phyloP scores from a whole-genome alignment of 495 filamentous ascomycete species.

The Penicillium cinerascens region DNA sequence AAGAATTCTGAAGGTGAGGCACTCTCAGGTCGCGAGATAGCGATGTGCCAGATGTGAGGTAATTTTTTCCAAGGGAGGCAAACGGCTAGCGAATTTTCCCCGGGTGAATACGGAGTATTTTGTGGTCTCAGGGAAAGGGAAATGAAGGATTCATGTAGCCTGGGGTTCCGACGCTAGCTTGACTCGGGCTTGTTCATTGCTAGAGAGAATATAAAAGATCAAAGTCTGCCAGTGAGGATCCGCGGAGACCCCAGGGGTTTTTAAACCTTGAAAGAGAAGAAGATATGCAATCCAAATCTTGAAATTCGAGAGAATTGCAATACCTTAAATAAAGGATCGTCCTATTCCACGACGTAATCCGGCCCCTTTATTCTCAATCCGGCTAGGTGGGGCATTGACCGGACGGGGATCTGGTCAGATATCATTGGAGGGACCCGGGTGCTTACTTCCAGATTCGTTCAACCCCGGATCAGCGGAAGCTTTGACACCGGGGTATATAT shows the following conservation, averaged over 20 bases:
- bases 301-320: not conserved
- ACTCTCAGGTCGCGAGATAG: no score
- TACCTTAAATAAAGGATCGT: not conserved
- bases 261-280: not conserved
- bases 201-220: not conserved
- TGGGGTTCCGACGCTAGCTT: not conserved
- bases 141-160: not conserved
- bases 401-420: not conserved
- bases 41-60: not conserved
- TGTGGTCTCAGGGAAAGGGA: not conserved
- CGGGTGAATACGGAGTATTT: not conserved
- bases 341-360: conserved; percentile 5
- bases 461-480: not conserved
- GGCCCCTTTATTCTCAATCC: conserved; percentile 18
- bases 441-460: not conserved
- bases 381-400: conserved; percentile 5
- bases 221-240: not conserved
- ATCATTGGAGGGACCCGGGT: not conserved
- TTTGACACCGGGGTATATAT: not conserved
- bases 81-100: not conserved
- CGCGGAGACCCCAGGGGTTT: no score
- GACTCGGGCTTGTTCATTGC: not conserved
- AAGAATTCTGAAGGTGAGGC: not conserved
- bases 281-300: not conserved
- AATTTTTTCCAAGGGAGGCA: not conserved